Evolutionary conservation across 768 basidiomycete species (phyloP).

Genomic region (Lactarius pseudohatsudake): DNA sequence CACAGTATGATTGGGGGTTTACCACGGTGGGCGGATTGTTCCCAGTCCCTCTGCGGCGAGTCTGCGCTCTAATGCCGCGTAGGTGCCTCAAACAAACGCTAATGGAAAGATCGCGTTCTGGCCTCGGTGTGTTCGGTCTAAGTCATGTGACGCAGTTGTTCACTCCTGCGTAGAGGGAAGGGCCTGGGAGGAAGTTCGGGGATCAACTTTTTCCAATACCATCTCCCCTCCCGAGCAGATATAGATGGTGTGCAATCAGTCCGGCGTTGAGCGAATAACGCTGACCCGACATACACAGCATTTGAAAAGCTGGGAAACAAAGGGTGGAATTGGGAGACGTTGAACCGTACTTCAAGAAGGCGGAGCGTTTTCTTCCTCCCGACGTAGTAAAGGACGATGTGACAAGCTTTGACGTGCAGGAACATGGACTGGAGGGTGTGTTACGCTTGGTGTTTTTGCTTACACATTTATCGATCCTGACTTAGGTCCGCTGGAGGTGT

Average conservation of each 20-base stretch:
- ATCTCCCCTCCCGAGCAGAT: slow-evolving; percentile 20
- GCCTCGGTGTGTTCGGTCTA: slow-evolving; percentile 4
- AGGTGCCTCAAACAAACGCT: slow-evolving; percentile 21
- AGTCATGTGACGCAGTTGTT: not conserved
- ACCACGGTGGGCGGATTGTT: slow-evolving; percentile 3
- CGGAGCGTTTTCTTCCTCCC: slow-evolving; percentile 22
- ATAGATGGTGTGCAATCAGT: slow-evolving; percentile 25
- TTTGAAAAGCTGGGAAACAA: slow-evolving; percentile 31
- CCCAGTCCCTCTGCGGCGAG: not conserved
- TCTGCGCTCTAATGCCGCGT: not conserved
- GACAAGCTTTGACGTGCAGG: slow-evolving; percentile 14
- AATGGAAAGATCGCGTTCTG: slow-evolving; percentile 1
- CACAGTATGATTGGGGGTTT: slow-evolving; percentile 24
- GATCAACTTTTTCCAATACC: slow-evolving; percentile 28
- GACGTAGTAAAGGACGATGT: slow-evolving; percentile 1
- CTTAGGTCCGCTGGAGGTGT: slow-evolving; percentile 22
- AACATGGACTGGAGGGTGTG: slow-evolving; percentile 21
- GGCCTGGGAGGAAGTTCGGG: slow-evolving; percentile 31
- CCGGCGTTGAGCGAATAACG: no score
- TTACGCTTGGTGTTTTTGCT: not conserved
- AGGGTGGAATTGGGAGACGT: slow-evolving; percentile 32
- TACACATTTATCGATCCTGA: not conserved
- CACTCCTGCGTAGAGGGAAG: slow-evolving; percentile 30
- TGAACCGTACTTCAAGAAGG: slow-evolving; percentile 28
- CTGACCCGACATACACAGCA: slow-evolving; percentile 7